These are phyloP conservation scores for Auricularia heimuer DNA, from an alignment of 768 basidiomycete species.

Conservation along the genomic window DNA sequence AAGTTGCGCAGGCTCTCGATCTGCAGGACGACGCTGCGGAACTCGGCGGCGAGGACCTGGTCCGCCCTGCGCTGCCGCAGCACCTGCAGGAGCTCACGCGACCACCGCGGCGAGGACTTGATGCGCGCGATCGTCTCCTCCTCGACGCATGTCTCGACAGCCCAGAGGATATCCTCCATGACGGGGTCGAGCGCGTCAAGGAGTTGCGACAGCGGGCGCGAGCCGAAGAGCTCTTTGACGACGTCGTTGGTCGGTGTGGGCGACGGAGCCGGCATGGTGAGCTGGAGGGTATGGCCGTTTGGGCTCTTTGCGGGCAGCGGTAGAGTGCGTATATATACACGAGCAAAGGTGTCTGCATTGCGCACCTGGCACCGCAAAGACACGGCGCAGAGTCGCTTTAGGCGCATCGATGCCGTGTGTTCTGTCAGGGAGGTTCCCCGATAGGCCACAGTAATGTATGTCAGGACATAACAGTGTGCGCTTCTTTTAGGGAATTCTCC, in stretches of 20 bases:
- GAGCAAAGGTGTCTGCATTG: too few relatives aligned
- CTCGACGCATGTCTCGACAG: background rate
- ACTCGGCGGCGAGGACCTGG: background rate
- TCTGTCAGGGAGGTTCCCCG: too few relatives aligned
- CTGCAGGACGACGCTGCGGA: background rate
- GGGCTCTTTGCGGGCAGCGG: background rate
- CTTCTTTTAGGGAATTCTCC: too few relatives aligned
- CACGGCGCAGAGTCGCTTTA: too few relatives aligned
- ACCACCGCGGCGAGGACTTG: background rate
- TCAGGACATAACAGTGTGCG: too few relatives aligned
- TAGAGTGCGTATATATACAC: too few relatives aligned
- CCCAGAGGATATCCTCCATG: background rate
- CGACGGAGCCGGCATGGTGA: background rate
- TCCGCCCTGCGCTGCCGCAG: background rate
- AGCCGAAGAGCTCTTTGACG: background rate
- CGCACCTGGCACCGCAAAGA: too few relatives aligned
- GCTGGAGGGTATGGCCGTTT: background rate
- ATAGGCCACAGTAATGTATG: too few relatives aligned
- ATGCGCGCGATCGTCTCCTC: background rate
- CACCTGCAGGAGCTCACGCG: background rate
- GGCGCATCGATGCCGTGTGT: too few relatives aligned
- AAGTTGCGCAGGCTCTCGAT: background rate
- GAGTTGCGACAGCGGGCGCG: background rate
- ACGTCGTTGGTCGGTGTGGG: background rate
- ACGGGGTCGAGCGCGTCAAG: background rate